Conservation (phyloP, 768 basidiomycete genomes). For the Tricholoma furcatifolium region DNA sequence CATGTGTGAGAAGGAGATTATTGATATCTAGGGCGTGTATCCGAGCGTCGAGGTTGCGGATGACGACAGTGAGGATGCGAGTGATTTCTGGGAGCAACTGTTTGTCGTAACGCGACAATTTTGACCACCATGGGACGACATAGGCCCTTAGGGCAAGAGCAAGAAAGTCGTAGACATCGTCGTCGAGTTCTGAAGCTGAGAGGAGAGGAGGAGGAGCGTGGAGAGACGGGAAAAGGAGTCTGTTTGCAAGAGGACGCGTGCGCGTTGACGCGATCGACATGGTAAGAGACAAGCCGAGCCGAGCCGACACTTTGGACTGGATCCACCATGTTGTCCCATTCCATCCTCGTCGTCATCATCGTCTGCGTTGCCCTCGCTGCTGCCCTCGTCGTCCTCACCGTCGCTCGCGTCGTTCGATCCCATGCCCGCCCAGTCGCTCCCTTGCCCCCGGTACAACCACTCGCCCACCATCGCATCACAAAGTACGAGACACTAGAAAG, state of each 20-base stretch:
- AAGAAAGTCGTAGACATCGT: slow-evolving; percentile 75
- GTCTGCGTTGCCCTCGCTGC: slow-evolving; percentile 43
- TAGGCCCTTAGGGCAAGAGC: slow-evolving; percentile 78
- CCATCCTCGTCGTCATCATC: slow-evolving; percentile 50
- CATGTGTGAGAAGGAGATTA: slow-evolving; percentile 56
- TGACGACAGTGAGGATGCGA: slow-evolving; percentile 52
- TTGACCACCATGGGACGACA: slow-evolving; percentile 85
- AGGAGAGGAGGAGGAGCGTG: slow-evolving; percentile 45
- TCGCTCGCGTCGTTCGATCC: slow-evolving; percentile 35
- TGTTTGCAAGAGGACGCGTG: slow-evolving; percentile 39
- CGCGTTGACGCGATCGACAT: slow-evolving; percentile 28
- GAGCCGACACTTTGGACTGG: slow-evolving; percentile 4
- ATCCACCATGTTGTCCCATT: slow-evolving; percentile 27
- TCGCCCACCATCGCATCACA: slow-evolving; percentile 57
- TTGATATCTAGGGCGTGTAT: slow-evolving; percentile 54
- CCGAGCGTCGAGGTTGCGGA: slow-evolving; percentile 61
- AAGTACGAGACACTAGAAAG: slow-evolving; percentile 27
- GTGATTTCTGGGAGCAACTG: slow-evolving; percentile 76
- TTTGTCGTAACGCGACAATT: slow-evolving; percentile 79
- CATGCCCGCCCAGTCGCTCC: slow-evolving; percentile 34
- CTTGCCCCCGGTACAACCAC: slow-evolving; percentile 63
- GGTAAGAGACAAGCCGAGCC: slow-evolving; percentile 5
- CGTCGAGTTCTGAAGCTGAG: slow-evolving; percentile 52
- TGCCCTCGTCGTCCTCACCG: slow-evolving; percentile 33
- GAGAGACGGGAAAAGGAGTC: slow-evolving; percentile 63